Evolutionary conservation across 176 grass and related monocot genomes (phyloP).

Genomic region (Bothriochloa decipiens): DNA sequence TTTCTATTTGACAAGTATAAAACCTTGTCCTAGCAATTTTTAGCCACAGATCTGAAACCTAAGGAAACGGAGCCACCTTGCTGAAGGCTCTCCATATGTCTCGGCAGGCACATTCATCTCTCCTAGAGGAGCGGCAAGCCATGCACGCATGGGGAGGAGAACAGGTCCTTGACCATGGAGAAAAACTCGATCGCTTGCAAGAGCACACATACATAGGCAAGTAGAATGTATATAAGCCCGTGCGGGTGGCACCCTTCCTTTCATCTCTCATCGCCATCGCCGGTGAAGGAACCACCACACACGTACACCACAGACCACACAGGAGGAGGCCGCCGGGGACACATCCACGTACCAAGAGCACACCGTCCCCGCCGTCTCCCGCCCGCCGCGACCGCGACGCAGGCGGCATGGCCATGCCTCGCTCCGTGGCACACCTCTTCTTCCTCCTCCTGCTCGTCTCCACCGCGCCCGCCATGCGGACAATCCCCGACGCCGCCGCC

Average conservation of each 20-base stretch:
- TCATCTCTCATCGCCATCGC: neutral
- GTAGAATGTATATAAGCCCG: neutral
- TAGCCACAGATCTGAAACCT: neutral
- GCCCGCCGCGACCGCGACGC: neutral
- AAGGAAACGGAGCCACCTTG: neutral
- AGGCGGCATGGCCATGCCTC: conserved; percentile 24
- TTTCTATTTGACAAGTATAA: neutral
- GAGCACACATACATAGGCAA: neutral
- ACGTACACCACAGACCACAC: too few species aligned
- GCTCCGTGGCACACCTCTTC: neutral
- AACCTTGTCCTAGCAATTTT: neutral
- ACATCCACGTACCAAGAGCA: neutral
- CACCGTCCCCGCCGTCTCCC: too few species aligned
- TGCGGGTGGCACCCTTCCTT: neutral
- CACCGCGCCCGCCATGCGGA: neutral
- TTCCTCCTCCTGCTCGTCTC: conserved; percentile 21
- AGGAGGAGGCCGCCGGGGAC: too few species aligned
- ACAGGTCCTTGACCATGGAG: conserved; percentile 29
- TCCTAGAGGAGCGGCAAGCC: conserved; percentile 34
- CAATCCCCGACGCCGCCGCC: neutral
- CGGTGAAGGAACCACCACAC: neutral
- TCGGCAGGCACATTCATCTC: neutral
- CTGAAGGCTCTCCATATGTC: conserved; percentile 26
- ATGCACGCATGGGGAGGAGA: neutral
- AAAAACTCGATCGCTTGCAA: neutral